A percentile compares a stretch with the other conserved stretches of the same genome.
These are phyloP conservation scores for Chionographis japonica DNA, from an alignment of 106 monocot genomes.

Conservation along the genomic window DNA sequence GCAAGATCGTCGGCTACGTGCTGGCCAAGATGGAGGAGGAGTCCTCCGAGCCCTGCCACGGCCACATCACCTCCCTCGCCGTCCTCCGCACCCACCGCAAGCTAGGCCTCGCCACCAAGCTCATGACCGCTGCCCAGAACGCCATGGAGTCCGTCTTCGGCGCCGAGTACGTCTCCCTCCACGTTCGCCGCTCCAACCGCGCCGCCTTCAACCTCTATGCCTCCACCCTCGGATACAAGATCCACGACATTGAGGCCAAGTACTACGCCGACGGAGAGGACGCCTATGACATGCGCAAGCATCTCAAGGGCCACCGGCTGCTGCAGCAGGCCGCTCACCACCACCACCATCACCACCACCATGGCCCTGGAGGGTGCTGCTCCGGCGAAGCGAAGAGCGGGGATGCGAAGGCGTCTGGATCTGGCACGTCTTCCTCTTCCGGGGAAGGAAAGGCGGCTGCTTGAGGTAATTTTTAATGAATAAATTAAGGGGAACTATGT, in stretches of 20 bases:
- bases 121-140: slow-evolving; percentile 71
- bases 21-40: slow-evolving; percentile 40
- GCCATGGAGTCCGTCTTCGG: slow-evolving; percentile 67
- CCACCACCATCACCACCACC: slow-evolving; percentile 28
- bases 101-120: slow-evolving; percentile 71
- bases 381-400: slow-evolving; percentile 9
- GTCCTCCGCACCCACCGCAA: slow-evolving; percentile 72
- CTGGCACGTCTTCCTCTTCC: too few species aligned
- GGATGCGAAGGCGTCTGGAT: too few species aligned
- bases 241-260: slow-evolving; percentile 69
- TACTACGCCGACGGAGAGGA: slow-evolving; percentile 83
- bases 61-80: slow-evolving; percentile 73
- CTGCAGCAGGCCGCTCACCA: slow-evolving; percentile 23
- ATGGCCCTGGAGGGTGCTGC: slow-evolving; percentile 13
- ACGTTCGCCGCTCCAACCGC: slow-evolving; percentile 64
- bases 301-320: slow-evolving; percentile 17
- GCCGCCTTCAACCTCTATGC: slow-evolving; percentile 72
- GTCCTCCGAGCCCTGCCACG: slow-evolving; percentile 45
- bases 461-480: too few species aligned
- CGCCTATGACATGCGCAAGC: slow-evolving; percentile 74
- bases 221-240: slow-evolving; percentile 40
- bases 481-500: too few species aligned
- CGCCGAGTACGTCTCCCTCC: slow-evolving; percentile 72
- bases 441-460: too few species aligned
- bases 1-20: slow-evolving; percentile 66